Conservation (phyloP, 352 stramenopile genomes). For the Phytophthora hibernalis region DNA sequence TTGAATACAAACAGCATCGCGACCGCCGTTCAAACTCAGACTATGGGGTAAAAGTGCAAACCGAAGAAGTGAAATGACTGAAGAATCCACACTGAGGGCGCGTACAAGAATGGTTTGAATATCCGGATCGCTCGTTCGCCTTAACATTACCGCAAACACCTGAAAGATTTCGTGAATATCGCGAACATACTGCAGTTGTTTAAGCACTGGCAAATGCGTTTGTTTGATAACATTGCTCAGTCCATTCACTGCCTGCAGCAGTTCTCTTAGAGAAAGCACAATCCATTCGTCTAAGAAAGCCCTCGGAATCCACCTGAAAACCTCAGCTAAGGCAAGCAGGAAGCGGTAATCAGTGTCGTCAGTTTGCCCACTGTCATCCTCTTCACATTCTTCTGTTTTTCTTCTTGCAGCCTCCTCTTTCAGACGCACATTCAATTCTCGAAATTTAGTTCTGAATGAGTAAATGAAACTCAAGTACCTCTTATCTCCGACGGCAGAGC, state of each 20-base stretch:
- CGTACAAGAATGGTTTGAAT: slow-evolving; percentile 50
- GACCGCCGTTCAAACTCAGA: slow-evolving; percentile 3
- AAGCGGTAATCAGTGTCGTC: slow-evolving; percentile 10
- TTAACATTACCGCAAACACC: slow-evolving; percentile 48
- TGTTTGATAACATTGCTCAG: slow-evolving; percentile 39
- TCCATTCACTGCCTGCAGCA: slow-evolving; percentile 45
- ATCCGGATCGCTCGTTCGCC: slow-evolving; percentile 49
- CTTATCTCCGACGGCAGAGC: slow-evolving; percentile 48
- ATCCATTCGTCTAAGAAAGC: slow-evolving; percentile 62
- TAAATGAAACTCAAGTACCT: slow-evolving; percentile 59
- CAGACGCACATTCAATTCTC: slow-evolving; percentile 50
- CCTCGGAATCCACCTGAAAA: slow-evolving; percentile 53
- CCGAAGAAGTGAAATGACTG: slow-evolving; percentile 39
- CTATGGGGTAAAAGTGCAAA: slow-evolving; percentile 21
- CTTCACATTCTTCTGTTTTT: slow-evolving; percentile 4
- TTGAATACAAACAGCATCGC: slow-evolving; percentile 28
- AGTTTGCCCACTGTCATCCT: slow-evolving; percentile 8
- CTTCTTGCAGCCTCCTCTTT: slow-evolving; percentile 4
- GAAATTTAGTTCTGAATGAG: slow-evolving; percentile 48
- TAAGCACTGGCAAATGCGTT: neutral
- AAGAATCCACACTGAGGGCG: slow-evolving; percentile 37
- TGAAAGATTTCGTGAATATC: slow-evolving; percentile 38
- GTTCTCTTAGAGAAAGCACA: slow-evolving; percentile 53
- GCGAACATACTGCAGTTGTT: slow-evolving; percentile 13
- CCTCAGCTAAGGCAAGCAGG: slow-evolving; percentile 33